A percentile compares a stretch with the other conserved stretches of the same genome.
Evolutionary conservation across 208 protist species (phyloP).

Genomic region (Histomonas meleagridis): DNA sequence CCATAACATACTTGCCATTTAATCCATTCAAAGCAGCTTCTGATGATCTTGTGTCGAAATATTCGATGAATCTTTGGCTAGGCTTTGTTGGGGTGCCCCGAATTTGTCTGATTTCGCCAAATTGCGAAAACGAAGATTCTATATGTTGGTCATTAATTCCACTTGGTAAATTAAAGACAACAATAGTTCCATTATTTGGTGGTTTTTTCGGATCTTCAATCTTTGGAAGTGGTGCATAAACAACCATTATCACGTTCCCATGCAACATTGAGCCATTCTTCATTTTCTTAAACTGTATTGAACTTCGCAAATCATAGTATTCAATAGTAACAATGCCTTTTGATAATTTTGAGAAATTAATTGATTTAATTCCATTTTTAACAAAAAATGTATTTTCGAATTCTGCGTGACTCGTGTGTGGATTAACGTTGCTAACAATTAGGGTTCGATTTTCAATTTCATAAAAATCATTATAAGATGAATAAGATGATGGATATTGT

Average conservation of each 20-base stretch:
- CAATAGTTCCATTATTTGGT: slow-evolving; percentile 34
- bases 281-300: background rate
- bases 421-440: background rate
- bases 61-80: background rate
- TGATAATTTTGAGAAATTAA: background rate
- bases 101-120: slow-evolving; percentile 25
- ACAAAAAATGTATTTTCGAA: background rate
- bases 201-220: slow-evolving; percentile 1
- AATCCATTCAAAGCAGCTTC: background rate
- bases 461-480: background rate
- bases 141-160: slow-evolving; percentile 28
- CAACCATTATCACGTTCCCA: background rate
- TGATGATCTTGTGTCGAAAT: background rate
- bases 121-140: background rate
- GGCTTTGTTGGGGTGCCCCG: slow-evolving; percentile 18
- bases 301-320: slow-evolving; percentile 3
- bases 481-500: too few relatives aligned
- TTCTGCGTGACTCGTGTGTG: background rate
- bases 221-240: background rate
- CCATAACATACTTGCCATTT: slow-evolving; percentile 25
- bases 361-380: background rate
- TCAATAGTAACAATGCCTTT: background rate
- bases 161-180: background rate
- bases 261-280: background rate
- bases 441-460: slow-evolving; percentile 23